phyloP scores from a whole-genome alignment of 2,329 filamentous ascomycete genomes.

The Geosmithia putterillii region DNA sequence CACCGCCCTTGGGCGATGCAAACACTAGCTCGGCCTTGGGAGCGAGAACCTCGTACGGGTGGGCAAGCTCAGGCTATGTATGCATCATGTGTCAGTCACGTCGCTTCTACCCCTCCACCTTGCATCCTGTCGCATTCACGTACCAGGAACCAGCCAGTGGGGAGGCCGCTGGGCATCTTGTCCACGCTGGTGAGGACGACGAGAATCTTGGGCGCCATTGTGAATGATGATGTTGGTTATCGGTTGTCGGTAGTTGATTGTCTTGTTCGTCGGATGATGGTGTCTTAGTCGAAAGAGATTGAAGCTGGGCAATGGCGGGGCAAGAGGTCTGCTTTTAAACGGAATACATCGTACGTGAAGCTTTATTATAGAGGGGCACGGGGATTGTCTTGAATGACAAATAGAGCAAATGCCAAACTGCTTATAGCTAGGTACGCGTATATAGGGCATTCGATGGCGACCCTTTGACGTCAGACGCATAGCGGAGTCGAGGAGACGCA shows the following conservation, averaged over 20 bases:
- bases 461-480: neutral
- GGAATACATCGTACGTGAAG: too few relatives aligned
- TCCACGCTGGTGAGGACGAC: conserved; percentile 56
- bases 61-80: conserved; percentile 46
- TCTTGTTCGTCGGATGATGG: too few relatives aligned
- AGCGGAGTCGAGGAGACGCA: neutral
- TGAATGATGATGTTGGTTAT: conserved; percentile 2
- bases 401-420: too few relatives aligned
- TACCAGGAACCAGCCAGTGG: conserved; percentile 63
- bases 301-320: too few relatives aligned
- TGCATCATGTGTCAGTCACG: neutral
- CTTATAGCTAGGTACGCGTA: too few relatives aligned
- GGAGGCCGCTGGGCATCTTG: conserved; percentile 33
- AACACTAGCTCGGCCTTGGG: conserved; percentile 41
- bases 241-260: neutral
- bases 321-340: too few relatives aligned
- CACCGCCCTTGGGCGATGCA: conserved; percentile 50
- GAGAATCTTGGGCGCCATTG: conserved; percentile 50
- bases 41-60: conserved; percentile 47
- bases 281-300: neutral
- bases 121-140: conserved; percentile 5
- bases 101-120: neutral
- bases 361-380: too few relatives aligned
- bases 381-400: too few relatives aligned
- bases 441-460: neutral